Evolutionary conservation across 2,329 filamentous ascomycete species (phyloP).

Genomic region (Xylariaceae sp.): DNA sequence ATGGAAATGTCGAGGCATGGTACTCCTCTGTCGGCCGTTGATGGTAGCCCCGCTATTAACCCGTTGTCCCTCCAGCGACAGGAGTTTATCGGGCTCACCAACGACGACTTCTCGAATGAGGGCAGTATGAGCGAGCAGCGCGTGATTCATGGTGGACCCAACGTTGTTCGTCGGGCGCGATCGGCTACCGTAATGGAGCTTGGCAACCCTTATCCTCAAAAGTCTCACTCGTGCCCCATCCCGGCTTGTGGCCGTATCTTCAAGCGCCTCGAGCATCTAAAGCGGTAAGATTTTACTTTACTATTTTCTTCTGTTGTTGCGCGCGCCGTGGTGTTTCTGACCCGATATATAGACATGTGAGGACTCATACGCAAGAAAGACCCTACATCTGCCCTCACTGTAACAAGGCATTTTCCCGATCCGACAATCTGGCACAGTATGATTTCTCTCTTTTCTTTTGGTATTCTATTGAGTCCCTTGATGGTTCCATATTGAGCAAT

Average conservation of each 20-base stretch:
- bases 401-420: conserved; percentile 97
- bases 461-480: conserved; percentile 33
- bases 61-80: conserved; percentile 64
- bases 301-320: conserved; percentile 36
- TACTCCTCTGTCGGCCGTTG: conserved; percentile 80
- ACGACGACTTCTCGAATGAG: conserved; percentile 55
- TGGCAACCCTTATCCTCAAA: conserved; percentile 82
- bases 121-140: conserved; percentile 59
- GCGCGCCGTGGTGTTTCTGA: conserved; percentile 43
- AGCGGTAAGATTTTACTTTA: conserved; percentile 67
- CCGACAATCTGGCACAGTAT: conserved; percentile 98
- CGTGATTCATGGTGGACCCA: conserved; percentile 65
- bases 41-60: conserved; percentile 74
- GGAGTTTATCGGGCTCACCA: conserved; percentile 59
- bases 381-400: conserved; percentile 97
- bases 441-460: conserved; percentile 38
- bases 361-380: conserved; percentile 98
- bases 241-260: conserved; percentile 94
- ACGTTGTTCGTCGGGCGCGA: conserved; percentile 80
- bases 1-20: conserved; percentile 81
- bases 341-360: conserved; percentile 74
- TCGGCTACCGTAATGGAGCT: conserved; percentile 96
- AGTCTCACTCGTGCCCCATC: conserved; percentile 98
- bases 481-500: conserved; percentile 40
- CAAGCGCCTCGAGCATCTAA: conserved; percentile 98